phyloP scores from a whole-genome alignment of 2,329 filamentous ascomycete genomes.

The Dothiorella sarmentorum region DNA sequence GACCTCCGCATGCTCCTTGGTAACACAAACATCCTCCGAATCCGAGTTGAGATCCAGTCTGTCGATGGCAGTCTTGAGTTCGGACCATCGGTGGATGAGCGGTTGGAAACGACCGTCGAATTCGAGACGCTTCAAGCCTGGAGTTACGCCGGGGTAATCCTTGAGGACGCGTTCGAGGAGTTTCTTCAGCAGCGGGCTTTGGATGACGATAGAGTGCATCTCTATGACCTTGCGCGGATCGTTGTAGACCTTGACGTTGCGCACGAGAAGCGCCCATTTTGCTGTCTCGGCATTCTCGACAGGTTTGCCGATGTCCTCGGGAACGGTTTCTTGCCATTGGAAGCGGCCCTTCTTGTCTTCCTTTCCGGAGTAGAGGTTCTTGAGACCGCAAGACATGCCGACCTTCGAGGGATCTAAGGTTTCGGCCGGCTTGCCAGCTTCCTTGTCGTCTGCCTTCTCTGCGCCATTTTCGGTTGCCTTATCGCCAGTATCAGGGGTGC shows the following conservation, averaged over 20 bases:
- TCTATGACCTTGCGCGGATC: constrained; percentile 59
- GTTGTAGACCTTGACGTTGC: constrained; percentile 41
- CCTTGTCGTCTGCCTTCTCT: constrained; percentile 4
- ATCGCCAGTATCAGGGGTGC: neutral
- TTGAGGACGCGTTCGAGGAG: constrained; percentile 54
- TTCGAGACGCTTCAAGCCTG: constrained; percentile 57
- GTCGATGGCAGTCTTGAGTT: constrained; percentile 24
- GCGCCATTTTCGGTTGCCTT: constrained; percentile 5
- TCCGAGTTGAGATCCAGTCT: constrained; percentile 14
- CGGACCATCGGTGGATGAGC: constrained; percentile 63
- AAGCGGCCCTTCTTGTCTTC: constrained; percentile 45
- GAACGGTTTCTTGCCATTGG: constrained; percentile 48
- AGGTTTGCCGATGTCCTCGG: constrained; percentile 49
- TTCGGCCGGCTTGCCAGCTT: constrained; percentile 12
- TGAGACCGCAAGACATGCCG: constrained; percentile 42
- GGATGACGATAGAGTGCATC: constrained; percentile 61
- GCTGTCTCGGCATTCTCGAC: constrained; percentile 59
- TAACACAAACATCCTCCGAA: constrained; percentile 29
- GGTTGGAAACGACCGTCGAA: constrained; percentile 60
- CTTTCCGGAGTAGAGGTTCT: constrained; percentile 50
- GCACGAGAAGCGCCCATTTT: constrained; percentile 57
- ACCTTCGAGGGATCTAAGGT: constrained; percentile 24
- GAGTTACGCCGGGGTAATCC: constrained; percentile 59
- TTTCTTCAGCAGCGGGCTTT: constrained; percentile 59
- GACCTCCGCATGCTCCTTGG: constrained; percentile 39